Evolutionary conservation across 2,329 filamentous ascomycete species (phyloP).

Genomic region (Fusarium sp.): DNA sequence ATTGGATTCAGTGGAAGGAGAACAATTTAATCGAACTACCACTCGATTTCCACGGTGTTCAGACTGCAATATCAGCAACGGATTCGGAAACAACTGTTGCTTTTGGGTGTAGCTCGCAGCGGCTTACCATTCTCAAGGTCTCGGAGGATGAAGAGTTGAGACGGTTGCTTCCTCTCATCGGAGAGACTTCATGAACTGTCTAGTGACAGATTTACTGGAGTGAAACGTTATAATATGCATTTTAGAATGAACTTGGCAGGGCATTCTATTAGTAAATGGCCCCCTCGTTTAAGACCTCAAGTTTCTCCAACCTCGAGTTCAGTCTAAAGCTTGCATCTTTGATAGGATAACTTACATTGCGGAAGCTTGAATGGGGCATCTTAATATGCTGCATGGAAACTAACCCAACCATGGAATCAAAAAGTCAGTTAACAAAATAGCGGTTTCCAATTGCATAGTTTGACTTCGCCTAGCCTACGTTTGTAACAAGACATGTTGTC

Average conservation of each 20-base stretch:
- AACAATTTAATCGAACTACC: not conserved
- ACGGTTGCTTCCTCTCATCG: not conserved
- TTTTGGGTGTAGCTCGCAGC: accelerated
- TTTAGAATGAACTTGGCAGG: no score
- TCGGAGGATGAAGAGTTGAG: not conserved
- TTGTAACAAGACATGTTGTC: not conserved
- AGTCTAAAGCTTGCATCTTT: no score
- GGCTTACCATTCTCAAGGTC: not conserved
- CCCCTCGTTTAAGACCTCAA: no score
- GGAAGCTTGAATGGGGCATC: no score
- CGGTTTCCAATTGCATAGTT: not conserved
- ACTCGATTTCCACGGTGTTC: accelerated
- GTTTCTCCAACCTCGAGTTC: no score
- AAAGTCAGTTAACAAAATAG: not conserved
- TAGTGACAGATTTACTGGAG: no score
- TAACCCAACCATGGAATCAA: not conserved
- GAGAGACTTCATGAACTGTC: not conserved
- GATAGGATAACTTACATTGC: no score
- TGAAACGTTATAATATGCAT: no score
- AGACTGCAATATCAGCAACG: not conserved
- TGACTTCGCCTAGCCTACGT: not conserved
- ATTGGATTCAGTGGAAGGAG: not conserved
- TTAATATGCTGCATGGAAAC: no score
- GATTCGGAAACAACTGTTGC: not conserved
- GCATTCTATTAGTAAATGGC: no score